Conservation (phyloP, 306 rosid species). For the Senna siamea region DNA sequence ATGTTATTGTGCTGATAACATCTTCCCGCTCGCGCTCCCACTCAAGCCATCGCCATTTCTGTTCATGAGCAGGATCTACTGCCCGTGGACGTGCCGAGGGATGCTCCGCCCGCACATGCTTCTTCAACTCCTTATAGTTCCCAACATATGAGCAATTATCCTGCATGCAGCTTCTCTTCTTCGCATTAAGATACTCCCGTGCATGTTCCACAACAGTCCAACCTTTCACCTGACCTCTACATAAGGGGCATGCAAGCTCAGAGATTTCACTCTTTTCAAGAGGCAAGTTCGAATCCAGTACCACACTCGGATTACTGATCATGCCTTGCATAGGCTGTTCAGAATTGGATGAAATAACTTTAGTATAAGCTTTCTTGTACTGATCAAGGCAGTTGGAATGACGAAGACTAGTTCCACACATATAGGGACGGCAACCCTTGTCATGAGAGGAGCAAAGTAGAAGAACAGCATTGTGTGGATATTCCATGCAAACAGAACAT, state of each 20-base stretch:
- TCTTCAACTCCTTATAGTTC: slow-evolving; percentile 85
- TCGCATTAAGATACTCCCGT: slow-evolving; percentile 76
- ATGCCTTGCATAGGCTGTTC: slow-evolving; percentile 46
- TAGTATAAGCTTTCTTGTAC: slow-evolving; percentile 79
- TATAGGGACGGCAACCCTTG: slow-evolving; percentile 72
- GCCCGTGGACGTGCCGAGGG: slow-evolving; percentile 86
- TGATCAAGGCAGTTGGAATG: slow-evolving; percentile 80
- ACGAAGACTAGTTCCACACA: slow-evolving; percentile 72
- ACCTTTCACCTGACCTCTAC: slow-evolving; percentile 91
- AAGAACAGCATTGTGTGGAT: slow-evolving; percentile 78
- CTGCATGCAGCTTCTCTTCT: slow-evolving; percentile 92
- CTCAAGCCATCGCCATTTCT: slow-evolving; percentile 94
- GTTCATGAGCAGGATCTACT: slow-evolving; percentile 86
- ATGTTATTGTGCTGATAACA: slow-evolving; percentile 91
- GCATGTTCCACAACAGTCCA: slow-evolving; percentile 99
- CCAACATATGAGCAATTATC: slow-evolving; percentile 85
- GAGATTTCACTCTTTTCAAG: slow-evolving; percentile 52
- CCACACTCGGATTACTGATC: slow-evolving; percentile 38
- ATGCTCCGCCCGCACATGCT: slow-evolving; percentile 85
- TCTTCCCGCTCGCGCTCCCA: slow-evolving; percentile 92
- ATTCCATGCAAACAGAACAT: slow-evolving; percentile 98
- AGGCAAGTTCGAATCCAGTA: slow-evolving; percentile 47
- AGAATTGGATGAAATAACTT: slow-evolving; percentile 49
- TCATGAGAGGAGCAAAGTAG: slow-evolving; percentile 76
- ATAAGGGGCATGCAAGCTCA: slow-evolving; percentile 75